A percentile compares a stretch with the other conserved stretches of the same genome.
These are phyloP conservation scores for Chaetomium sp. DNA, from an alignment of 2,329 filamentous ascomycete genomes.

Conservation along the genomic window DNA sequence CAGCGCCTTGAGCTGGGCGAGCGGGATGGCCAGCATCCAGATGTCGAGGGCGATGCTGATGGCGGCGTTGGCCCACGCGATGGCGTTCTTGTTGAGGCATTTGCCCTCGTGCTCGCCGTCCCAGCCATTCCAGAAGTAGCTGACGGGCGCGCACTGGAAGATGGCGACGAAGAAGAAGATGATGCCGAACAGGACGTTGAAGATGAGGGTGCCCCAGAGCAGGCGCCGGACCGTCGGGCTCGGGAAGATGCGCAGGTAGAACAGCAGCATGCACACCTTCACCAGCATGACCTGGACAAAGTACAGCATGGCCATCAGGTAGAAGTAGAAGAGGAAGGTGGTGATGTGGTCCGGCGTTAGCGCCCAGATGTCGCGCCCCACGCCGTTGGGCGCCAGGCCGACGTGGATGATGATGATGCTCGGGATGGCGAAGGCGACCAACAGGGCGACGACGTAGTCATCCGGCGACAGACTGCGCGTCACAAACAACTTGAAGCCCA, in stretches of 20 bases:
- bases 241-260: conserved; percentile 57
- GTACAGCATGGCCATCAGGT: conserved; percentile 43
- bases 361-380: conserved; percentile 39
- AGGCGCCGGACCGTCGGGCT: conserved; percentile 40
- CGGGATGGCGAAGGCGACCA: conserved; percentile 28
- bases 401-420: conserved; percentile 24
- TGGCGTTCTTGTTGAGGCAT: conserved; percentile 50
- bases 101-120: conserved; percentile 49
- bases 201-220: conserved; percentile 45
- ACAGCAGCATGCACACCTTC: conserved; percentile 53
- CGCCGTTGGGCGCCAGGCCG: conserved; percentile 27
- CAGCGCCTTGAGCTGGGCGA: conserved; percentile 45
- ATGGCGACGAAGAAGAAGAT: conserved; percentile 45
- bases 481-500: conserved; percentile 26
- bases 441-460: conserved; percentile 29
- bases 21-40: conserved; percentile 46
- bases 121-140: conserved; percentile 57
- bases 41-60: conserved; percentile 48
- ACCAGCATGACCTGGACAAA: conserved; percentile 48
- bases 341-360: conserved; percentile 36
- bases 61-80: conserved; percentile 52
- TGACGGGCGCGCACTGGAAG: conserved; percentile 55
- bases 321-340: conserved; percentile 34
- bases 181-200: conserved; percentile 44
- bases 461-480: conserved; percentile 25